Evolutionary conservation across 805 yeast species (phyloP).

Genomic region (Candida lessepsii): DNA sequence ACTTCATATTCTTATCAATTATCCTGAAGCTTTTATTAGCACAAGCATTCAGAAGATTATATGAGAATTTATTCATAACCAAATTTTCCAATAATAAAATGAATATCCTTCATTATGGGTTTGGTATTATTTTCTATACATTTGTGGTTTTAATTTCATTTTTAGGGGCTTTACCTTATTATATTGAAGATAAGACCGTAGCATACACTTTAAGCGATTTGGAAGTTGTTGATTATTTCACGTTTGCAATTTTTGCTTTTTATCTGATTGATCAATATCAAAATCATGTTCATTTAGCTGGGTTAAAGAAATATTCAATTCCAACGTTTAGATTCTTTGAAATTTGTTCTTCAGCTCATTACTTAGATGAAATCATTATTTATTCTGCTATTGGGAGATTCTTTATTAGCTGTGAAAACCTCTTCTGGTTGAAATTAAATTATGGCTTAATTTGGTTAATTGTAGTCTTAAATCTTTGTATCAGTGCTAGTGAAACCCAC

Average conservation of each 20-base stretch:
- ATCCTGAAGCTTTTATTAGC: constrained; percentile 27
- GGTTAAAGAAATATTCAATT: constrained; percentile 51
- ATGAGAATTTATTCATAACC: constrained; percentile 53
- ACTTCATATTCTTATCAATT: constrained; percentile 19
- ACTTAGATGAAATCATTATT: constrained; percentile 61
- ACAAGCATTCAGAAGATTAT: constrained; percentile 56
- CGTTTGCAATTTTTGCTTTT: constrained; percentile 42
- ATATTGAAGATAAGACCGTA: constrained; percentile 10
- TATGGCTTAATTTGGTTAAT: constrained; percentile 23
- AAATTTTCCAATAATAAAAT: constrained; percentile 54
- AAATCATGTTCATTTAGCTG: constrained; percentile 51
- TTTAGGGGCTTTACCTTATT: constrained; percentile 18
- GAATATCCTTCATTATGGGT: constrained; percentile 64
- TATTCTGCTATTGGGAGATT: constrained; percentile 40
- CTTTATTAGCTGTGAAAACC: constrained; percentile 15
- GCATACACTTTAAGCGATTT: not conserved
- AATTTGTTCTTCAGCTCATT: constrained; percentile 63
- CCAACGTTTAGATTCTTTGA: constrained; percentile 54
- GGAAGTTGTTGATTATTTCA: constrained; percentile 21
- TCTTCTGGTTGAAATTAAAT: constrained; percentile 20
- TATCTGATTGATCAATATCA: constrained; percentile 53
- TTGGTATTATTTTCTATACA: constrained; percentile 60
- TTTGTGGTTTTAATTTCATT: constrained; percentile 43
- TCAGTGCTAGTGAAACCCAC: constrained; percentile 55
- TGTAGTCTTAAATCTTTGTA: constrained; percentile 49